These are phyloP conservation scores for Thamnidium elegans DNA, from an alignment of 192 early-diverging fungal genomes.

Conservation along the genomic window DNA sequence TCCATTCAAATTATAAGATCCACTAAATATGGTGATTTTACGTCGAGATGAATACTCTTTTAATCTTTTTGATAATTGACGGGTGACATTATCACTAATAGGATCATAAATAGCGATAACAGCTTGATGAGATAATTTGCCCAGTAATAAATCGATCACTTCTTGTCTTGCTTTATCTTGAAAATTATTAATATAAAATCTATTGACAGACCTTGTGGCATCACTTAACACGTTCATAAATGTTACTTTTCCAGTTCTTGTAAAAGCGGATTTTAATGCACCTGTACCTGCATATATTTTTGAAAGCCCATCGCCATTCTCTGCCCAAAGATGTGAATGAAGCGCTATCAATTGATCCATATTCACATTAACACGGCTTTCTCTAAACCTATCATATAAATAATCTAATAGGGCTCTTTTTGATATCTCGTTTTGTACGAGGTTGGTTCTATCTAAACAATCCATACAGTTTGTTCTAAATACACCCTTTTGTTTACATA, in stretches of 20 bases:
- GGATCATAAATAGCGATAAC: slow-evolving; percentile 52
- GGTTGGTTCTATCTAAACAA: slow-evolving; percentile 98
- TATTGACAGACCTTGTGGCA: slow-evolving; percentile 87
- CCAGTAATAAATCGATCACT: slow-evolving; percentile 84
- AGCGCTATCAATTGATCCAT: slow-evolving; percentile 35
- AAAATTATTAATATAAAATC: slow-evolving; percentile 95
- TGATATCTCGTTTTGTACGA: slow-evolving; percentile 85
- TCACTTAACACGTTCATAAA: slow-evolving; percentile 83
- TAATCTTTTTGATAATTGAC: slow-evolving; percentile 35
- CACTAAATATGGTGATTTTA: slow-evolving; percentile 69
- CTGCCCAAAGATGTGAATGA: slow-evolving; percentile 70
- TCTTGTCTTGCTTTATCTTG: slow-evolving; percentile 93
- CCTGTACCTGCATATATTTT: slow-evolving; percentile 96
- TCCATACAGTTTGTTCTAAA: slow-evolving; percentile 99
- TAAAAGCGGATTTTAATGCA: slow-evolving; percentile 88
- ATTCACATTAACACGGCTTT: slow-evolving; percentile 21
- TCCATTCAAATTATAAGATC: slow-evolving; percentile 94
- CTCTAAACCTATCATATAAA: slow-evolving; percentile 35
- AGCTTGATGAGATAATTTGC: slow-evolving; percentile 48
- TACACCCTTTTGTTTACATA: slow-evolving; percentile 76
- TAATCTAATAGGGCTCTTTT: slow-evolving; percentile 45
- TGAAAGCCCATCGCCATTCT: slow-evolving; percentile 90
- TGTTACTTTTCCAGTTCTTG: slow-evolving; percentile 86
- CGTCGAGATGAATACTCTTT: slow-evolving; percentile 59
- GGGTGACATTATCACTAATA: slow-evolving; percentile 43